Percentiles rank a stretch among this genome's conserved stretches.
Evolutionary conservation across 1,284 basidiomycete genomes (phyloP).

Genomic region (Ceratobasidium sp.): DNA sequence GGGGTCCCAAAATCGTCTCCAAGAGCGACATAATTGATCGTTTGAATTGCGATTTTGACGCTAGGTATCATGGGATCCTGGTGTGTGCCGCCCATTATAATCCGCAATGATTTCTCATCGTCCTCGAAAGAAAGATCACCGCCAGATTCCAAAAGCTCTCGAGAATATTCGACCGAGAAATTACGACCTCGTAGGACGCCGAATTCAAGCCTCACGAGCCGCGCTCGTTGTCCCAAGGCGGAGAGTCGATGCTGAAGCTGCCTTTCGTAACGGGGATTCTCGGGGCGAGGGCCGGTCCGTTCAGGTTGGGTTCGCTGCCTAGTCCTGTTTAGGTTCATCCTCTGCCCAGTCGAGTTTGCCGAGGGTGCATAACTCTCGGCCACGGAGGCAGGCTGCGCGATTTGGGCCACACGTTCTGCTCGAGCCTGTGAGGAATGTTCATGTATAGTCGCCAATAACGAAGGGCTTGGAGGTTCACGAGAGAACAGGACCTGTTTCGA

Average conservation of each 20-base stretch:
- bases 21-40: constrained; percentile 17
- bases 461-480: background rate
- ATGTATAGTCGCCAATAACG: background rate
- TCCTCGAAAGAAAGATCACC: constrained; percentile 26
- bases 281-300: background rate
- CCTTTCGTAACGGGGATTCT: constrained; percentile 17
- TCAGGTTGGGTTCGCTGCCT: constrained; percentile 2
- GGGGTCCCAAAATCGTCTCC: background rate
- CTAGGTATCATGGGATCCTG: constrained; percentile 13
- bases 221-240: constrained; percentile 3
- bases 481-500: constrained; percentile 1
- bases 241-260: constrained; percentile 36
- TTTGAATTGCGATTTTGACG: constrained; percentile 29
- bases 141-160: constrained; percentile 2
- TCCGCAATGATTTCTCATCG: constrained; percentile 24
- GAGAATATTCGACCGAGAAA: constrained; percentile 31
- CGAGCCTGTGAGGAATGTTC: background rate
- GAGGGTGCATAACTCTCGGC: background rate
- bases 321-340: constrained; percentile 25
- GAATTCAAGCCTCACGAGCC: constrained; percentile 19
- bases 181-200: constrained; percentile 16
- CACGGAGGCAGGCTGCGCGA: background rate
- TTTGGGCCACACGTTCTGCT: background rate
- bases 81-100: constrained; percentile 21
- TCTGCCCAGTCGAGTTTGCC: background rate